Percentiles rank a stretch among this genome's conserved stretches.
Conservation (phyloP, 2,329 filamentous ascomycete species). For the Cladosporium sp. region DNA sequence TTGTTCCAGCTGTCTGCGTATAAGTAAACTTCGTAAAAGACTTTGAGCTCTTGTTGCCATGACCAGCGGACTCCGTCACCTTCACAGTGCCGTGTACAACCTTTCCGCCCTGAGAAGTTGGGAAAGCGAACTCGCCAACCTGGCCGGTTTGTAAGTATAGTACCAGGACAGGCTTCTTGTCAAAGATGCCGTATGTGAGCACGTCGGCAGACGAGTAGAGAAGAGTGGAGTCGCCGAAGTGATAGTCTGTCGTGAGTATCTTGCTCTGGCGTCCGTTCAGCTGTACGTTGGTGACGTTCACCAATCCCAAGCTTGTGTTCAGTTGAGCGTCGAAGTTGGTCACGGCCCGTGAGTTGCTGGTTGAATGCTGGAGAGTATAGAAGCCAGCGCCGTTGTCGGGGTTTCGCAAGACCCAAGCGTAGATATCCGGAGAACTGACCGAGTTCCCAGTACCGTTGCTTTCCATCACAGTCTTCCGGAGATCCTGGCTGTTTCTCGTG, state of each 20-base stretch:
- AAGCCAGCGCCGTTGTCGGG: constrained; percentile 59
- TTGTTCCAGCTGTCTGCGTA: constrained; percentile 21
- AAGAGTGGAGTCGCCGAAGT: constrained; percentile 58
- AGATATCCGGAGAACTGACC: constrained; percentile 54
- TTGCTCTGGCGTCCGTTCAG: constrained; percentile 66
- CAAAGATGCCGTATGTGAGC: constrained; percentile 67
- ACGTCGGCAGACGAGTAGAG: constrained; percentile 71
- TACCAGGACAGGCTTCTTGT: constrained; percentile 59
- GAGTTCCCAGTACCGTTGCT: constrained; percentile 47
- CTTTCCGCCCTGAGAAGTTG: constrained; percentile 7
- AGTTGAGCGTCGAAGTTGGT: constrained; percentile 36
- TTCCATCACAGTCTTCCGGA: constrained; percentile 56
- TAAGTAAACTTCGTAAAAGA: constrained; percentile 22
- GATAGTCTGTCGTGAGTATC: constrained; percentile 67
- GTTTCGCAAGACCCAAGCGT: constrained; percentile 59
- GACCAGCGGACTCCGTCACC: constrained; percentile 15
- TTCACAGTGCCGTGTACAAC: constrained; percentile 21
- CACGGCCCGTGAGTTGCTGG: constrained; percentile 53
- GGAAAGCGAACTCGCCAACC: constrained; percentile 25
- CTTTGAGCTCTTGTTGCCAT: background rate
- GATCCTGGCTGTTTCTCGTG: constrained; percentile 57
- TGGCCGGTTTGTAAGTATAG: constrained; percentile 39
- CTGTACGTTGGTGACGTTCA: constrained; percentile 42
- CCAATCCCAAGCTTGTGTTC: constrained; percentile 39
- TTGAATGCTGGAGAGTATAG: constrained; percentile 58